Conservation (phyloP, 768 basidiomycete genomes). For the Pleurotus tuoliensis region DNA sequence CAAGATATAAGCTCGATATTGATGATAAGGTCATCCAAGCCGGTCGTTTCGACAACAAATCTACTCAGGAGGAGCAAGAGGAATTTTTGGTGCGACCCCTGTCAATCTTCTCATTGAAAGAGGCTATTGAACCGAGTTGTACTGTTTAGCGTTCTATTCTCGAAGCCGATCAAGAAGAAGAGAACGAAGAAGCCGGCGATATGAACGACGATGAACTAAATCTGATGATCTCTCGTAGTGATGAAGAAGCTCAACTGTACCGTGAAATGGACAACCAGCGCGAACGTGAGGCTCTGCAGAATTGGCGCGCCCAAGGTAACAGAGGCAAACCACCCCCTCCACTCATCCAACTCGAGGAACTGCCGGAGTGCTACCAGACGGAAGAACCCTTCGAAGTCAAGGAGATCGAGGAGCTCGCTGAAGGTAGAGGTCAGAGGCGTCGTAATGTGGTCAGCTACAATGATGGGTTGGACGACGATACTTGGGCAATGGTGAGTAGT, state of each 20-base stretch:
- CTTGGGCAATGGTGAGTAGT: constrained; percentile 75
- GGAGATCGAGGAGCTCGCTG: constrained; percentile 58
- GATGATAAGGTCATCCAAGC: constrained; percentile 99
- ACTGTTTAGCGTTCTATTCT: constrained; percentile 74
- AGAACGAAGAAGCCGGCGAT: constrained; percentile 85
- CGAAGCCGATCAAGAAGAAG: constrained; percentile 86
- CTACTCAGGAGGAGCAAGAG: constrained; percentile 96
- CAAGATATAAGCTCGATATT: constrained; percentile 94
- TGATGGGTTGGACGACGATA: constrained; percentile 91
- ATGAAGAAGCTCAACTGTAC: constrained; percentile 75
- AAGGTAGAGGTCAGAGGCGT: constrained; percentile 84
- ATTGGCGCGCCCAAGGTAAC: constrained; percentile 71
- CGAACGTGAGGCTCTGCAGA: constrained; percentile 57
- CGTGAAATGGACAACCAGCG: constrained; percentile 79
- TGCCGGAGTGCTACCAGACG: constrained; percentile 88
- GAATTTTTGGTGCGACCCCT: constrained; percentile 74
- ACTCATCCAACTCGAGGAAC: constrained; percentile 83
- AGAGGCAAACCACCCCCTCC: constrained; percentile 73
- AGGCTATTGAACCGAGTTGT: constrained; percentile 9
- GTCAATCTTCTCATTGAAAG: constrained; percentile 6
- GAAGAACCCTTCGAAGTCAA: constrained; percentile 73
- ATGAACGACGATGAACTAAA: constrained; percentile 96
- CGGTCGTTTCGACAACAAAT: constrained; percentile 98
- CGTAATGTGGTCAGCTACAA: constrained; percentile 88
- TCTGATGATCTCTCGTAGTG: constrained; percentile 82